phyloP scores from a whole-genome alignment of 371 early-diverging fungal species.

The Rhizopus arrhizus region DNA sequence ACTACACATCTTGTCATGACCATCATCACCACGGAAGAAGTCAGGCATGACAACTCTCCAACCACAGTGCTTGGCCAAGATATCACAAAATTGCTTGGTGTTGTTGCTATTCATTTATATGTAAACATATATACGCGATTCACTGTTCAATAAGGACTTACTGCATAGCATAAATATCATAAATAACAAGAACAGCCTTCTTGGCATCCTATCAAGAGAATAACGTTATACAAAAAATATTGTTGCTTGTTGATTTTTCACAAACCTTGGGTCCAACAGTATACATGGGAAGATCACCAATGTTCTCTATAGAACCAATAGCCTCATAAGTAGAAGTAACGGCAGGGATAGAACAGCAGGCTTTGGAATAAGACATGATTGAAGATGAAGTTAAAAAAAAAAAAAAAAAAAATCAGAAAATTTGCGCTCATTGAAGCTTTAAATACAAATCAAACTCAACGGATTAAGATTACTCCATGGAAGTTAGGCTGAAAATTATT shows the following conservation, averaged over 20 bases:
- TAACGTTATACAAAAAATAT: background rate
- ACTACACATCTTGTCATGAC: slow-evolving; percentile 28
- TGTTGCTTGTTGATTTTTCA: background rate
- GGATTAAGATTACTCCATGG: too few species aligned
- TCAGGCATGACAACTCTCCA: slow-evolving; percentile 72
- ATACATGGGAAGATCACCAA: slow-evolving; percentile 48
- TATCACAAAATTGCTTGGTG: slow-evolving; percentile 67
- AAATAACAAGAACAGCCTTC: slow-evolving; percentile 48
- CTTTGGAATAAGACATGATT: slow-evolving; percentile 55
- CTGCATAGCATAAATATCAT: slow-evolving; percentile 57
- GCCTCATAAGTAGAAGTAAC: slow-evolving; percentile 60
- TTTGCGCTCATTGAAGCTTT: too few species aligned
- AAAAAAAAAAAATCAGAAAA: slow-evolving; percentile 6
- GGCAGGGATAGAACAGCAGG: slow-evolving; percentile 68
- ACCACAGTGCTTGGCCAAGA: slow-evolving; percentile 56
- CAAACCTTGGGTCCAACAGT: slow-evolving; percentile 39
- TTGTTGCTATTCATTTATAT: slow-evolving; percentile 34
- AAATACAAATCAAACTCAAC: too few species aligned
- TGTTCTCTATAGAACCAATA: slow-evolving; percentile 51
- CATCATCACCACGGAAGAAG: slow-evolving; percentile 56
- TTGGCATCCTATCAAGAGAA: slow-evolving; percentile 34
- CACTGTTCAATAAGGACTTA: slow-evolving; percentile 1
- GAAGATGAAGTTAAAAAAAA: background rate
- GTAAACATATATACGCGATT: background rate
- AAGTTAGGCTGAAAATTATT: too few species aligned